phyloP scores from a whole-genome alignment of 345 rosid genomes.

The Linum lewisii region DNA sequence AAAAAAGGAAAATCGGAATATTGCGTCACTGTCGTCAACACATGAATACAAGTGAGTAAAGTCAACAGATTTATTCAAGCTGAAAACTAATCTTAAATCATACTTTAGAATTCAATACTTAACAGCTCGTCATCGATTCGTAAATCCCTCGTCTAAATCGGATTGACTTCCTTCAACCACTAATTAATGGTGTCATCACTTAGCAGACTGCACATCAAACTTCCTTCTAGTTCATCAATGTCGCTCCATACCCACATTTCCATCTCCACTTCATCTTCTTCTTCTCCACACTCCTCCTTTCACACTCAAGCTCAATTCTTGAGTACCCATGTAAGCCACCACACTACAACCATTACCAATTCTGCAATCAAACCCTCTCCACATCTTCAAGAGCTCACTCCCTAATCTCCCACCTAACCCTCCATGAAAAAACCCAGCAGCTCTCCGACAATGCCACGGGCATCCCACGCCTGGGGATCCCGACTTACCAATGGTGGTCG shows the following conservation, averaged over 20 bases:
- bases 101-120: no score
- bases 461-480: constrained; percentile 71
- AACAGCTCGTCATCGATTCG: no score
- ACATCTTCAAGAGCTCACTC: constrained; percentile 41
- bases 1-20: no score
- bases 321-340: constrained; percentile 58
- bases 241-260: background rate
- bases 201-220: no score
- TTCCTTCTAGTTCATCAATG: background rate
- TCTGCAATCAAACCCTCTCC: constrained; percentile 65
- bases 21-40: no score
- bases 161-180: no score
- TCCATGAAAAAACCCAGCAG: constrained; percentile 58
- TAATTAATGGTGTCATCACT: no score
- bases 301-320: constrained; percentile 6
- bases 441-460: constrained; percentile 63
- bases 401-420: constrained; percentile 60
- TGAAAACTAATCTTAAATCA: no score
- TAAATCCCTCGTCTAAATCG: no score
- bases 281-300: background rate
- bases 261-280: background rate
- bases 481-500: constrained; percentile 91
- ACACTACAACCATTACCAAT: constrained; percentile 32
- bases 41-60: no score
- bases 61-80: no score